These are phyloP conservation scores for Whalleya microplaca DNA, from an alignment of 2,329 filamentous ascomycete species.

Conservation along the genomic window DNA sequence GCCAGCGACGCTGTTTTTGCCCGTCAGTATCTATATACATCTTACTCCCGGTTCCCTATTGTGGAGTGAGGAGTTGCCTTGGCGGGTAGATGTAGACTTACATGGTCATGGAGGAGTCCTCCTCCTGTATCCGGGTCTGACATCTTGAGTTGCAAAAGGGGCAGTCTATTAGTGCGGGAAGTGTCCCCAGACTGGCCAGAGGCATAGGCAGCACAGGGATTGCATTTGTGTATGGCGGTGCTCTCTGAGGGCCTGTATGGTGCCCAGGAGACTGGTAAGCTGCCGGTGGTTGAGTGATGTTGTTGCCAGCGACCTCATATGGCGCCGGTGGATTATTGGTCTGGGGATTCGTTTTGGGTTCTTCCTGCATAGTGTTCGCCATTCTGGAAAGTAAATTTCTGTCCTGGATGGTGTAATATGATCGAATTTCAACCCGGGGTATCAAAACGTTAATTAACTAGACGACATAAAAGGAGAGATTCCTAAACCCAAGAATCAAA, in stretches of 20 bases:
- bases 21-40: neutral
- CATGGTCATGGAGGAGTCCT: constrained; percentile 19
- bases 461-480: neutral
- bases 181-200: neutral
- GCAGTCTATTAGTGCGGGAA: constrained; percentile 17
- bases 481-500: neutral
- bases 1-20: neutral
- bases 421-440: too few relatives aligned
- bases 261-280: neutral
- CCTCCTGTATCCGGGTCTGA: constrained; percentile 12
- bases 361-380: neutral
- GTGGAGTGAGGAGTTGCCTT: too few relatives aligned
- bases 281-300: neutral
- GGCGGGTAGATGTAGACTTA: neutral
- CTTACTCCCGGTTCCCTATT: too few relatives aligned
- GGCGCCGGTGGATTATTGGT: neutral
- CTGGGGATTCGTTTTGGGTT: neutral
- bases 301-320: neutral
- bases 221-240: neutral
- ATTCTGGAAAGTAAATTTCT: neutral
- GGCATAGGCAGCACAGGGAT: neutral
- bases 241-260: neutral
- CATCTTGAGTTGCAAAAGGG: constrained; percentile 12
- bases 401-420: too few relatives aligned
- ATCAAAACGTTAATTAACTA: too few relatives aligned